Evolutionary conservation across 2,329 filamentous ascomycete species (phyloP).

Genomic region (Phaeophleospora eucalypticola): DNA sequence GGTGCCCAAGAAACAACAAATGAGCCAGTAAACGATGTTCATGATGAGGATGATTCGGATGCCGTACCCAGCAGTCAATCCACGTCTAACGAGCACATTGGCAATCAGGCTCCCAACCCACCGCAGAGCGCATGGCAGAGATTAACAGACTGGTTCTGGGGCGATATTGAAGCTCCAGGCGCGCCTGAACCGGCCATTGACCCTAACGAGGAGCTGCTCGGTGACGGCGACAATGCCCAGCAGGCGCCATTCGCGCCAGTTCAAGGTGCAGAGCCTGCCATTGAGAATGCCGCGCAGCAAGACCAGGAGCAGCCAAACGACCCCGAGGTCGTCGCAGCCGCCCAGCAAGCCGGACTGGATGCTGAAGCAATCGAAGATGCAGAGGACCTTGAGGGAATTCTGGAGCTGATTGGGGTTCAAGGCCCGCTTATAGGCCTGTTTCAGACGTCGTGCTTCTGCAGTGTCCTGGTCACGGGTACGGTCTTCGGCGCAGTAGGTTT

Average conservation of each 20-base stretch:
- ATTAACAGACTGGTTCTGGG: slow-evolving; percentile 47
- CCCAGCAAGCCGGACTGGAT: slow-evolving; percentile 66
- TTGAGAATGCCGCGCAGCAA: slow-evolving; percentile 9
- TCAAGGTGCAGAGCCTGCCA: slow-evolving; percentile 38
- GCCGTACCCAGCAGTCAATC: not conserved
- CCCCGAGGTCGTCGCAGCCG: slow-evolving; percentile 59
- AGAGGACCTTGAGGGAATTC: slow-evolving; percentile 91
- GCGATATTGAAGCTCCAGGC: slow-evolving; percentile 35
- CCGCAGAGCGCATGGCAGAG: slow-evolving; percentile 24
- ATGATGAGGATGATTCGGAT: slow-evolving; percentile 1
- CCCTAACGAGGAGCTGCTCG: slow-evolving; percentile 57
- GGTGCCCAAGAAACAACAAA: too few species aligned
- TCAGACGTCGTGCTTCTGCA: slow-evolving; percentile 93
- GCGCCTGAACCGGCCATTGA: slow-evolving; percentile 35
- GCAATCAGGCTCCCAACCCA: not conserved
- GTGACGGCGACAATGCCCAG: slow-evolving; percentile 55
- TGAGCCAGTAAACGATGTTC: too few species aligned
- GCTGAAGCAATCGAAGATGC: slow-evolving; percentile 71
- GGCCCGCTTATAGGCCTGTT: slow-evolving; percentile 84
- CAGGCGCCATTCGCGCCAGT: slow-evolving; percentile 57
- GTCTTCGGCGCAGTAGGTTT: slow-evolving; percentile 82
- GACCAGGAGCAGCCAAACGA: slow-evolving; percentile 26
- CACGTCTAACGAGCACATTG: not conserved
- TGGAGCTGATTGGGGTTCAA: slow-evolving; percentile 95
- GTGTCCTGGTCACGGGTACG: slow-evolving; percentile 81